Evolutionary conservation across 441 rosid species (phyloP).

Genomic region (Erodium trifolium): DNA sequence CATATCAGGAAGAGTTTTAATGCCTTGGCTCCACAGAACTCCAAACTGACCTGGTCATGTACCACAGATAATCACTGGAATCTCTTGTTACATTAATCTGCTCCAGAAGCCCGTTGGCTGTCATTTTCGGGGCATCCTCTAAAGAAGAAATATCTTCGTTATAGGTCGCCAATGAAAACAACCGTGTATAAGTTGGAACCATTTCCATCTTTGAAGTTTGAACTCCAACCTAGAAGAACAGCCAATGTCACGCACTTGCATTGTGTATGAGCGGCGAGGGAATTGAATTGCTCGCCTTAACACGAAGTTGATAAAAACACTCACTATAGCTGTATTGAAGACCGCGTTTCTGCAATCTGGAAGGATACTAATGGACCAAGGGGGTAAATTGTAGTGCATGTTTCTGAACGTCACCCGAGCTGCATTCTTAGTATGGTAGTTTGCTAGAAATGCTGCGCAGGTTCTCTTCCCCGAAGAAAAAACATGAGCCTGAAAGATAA

Average conservation of each 20-base stretch:
- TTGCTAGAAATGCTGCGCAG: constrained; percentile 91
- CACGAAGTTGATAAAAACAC: constrained; percentile 1
- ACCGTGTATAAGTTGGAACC: neutral
- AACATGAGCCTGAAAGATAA: constrained; percentile 59
- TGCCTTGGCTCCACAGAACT: neutral
- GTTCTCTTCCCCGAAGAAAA: constrained; percentile 66
- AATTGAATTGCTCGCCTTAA: neutral
- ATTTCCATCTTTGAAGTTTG: constrained; percentile 25
- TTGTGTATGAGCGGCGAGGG: too few species aligned
- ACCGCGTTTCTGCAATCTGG: constrained; percentile 95
- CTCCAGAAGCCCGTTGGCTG: constrained; percentile 6
- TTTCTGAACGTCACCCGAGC: constrained; percentile 75
- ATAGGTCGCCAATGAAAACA: neutral
- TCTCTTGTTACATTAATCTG: constrained; percentile 4
- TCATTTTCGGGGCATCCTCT: neutral
- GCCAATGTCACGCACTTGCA: neutral
- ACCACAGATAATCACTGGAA: constrained; percentile 2
- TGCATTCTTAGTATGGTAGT: constrained; percentile 72
- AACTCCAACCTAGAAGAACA: constrained; percentile 64
- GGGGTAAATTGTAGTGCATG: constrained; percentile 91
- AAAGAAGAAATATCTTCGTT: constrained; percentile 4
- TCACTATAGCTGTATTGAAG: constrained; percentile 90
- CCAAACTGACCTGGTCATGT: constrained; percentile 10
- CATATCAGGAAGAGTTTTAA: too few species aligned
- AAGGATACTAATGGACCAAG: constrained; percentile 96